These are phyloP conservation scores for Dactylellina leptospora DNA, from an alignment of 2,329 filamentous ascomycete species.

Conservation along the genomic window DNA sequence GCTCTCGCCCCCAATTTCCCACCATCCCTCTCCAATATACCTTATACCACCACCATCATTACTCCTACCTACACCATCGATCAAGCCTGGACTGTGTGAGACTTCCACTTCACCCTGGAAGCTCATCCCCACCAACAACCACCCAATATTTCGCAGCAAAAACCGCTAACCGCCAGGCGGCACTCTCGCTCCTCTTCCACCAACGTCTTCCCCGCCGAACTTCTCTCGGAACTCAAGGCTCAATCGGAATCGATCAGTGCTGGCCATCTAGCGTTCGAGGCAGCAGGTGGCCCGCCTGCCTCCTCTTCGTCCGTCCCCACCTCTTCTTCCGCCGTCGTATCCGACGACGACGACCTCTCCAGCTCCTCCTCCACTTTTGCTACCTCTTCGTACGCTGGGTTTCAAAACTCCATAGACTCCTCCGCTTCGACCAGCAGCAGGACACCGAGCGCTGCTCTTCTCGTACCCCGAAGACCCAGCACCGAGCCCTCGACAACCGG, in stretches of 20 bases:
- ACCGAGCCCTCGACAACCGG: constrained; percentile 52
- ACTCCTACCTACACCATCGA: constrained; percentile 1
- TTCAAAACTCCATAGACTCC: constrained; percentile 44
- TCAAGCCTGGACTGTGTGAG: constrained; percentile 24
- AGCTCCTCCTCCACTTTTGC: constrained; percentile 31
- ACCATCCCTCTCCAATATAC: no score
- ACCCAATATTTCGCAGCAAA: constrained; percentile 54
- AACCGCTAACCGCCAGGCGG: constrained; percentile 43
- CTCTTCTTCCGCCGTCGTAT: constrained; percentile 36
- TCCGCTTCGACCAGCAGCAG: constrained; percentile 45
- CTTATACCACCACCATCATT: not conserved
- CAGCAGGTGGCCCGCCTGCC: constrained; percentile 26
- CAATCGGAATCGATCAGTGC: constrained; percentile 49
- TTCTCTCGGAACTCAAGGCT: constrained; percentile 47
- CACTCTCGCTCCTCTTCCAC: constrained; percentile 54
- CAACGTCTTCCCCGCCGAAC: constrained; percentile 45
- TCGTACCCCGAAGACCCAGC: constrained; percentile 40
- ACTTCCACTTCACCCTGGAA: constrained; percentile 51
- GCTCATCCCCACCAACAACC: constrained; percentile 39
- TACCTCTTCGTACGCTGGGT: constrained; percentile 42
- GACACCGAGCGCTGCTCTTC: constrained; percentile 44
- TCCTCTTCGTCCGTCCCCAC: constrained; percentile 28
- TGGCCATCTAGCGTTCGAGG: constrained; percentile 8
- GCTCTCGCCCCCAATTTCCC: not conserved
- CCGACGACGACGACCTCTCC: constrained; percentile 36